A percentile compares a stretch with the other conserved stretches of the same genome.
These are phyloP conservation scores for Cymbopogon citratus DNA, from an alignment of 176 grass and related monocot genomes.

Conservation along the genomic window DNA sequence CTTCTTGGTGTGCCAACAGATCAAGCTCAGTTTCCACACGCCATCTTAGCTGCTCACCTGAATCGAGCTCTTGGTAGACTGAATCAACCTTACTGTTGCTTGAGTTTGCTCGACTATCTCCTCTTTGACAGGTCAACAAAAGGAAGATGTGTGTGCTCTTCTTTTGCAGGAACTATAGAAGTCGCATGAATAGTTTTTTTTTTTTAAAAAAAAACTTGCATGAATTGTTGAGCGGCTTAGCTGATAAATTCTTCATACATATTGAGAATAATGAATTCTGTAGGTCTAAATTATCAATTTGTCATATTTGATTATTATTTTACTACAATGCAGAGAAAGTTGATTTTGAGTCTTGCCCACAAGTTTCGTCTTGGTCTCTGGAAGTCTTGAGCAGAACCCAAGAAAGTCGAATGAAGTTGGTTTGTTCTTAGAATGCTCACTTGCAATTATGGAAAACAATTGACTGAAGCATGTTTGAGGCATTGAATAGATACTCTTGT, in stretches of 20 bases:
- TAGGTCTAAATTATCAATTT: not conserved
- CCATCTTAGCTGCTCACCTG: not conserved
- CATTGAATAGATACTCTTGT: not conserved
- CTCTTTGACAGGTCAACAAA: too few species aligned
- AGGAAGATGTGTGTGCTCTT: too few species aligned
- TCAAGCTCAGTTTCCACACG: too few species aligned
- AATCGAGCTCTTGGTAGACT: not conserved
- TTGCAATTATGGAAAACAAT: not conserved
- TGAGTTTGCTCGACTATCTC: not conserved
- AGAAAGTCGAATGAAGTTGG: slow-evolving; percentile 28
- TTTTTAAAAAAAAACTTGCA: too few species aligned
- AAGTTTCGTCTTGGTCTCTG: slow-evolving; percentile 78
- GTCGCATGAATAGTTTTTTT: too few species aligned
- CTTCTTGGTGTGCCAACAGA: not conserved
- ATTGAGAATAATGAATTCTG: not conserved
- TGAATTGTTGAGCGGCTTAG: not conserved
- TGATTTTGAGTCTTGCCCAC: slow-evolving; percentile 68
- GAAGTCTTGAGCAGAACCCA: slow-evolving; percentile 52
- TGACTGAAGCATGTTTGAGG: not conserved
- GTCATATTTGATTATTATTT: not conserved
- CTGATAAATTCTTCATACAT: not conserved
- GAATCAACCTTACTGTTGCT: not conserved
- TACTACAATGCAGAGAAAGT: slow-evolving; percentile 50
- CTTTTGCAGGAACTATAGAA: not conserved
- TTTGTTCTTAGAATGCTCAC: not conserved